phyloP scores from a whole-genome alignment of 208 protist genomes.

The Phytomonas sp. region DNA sequence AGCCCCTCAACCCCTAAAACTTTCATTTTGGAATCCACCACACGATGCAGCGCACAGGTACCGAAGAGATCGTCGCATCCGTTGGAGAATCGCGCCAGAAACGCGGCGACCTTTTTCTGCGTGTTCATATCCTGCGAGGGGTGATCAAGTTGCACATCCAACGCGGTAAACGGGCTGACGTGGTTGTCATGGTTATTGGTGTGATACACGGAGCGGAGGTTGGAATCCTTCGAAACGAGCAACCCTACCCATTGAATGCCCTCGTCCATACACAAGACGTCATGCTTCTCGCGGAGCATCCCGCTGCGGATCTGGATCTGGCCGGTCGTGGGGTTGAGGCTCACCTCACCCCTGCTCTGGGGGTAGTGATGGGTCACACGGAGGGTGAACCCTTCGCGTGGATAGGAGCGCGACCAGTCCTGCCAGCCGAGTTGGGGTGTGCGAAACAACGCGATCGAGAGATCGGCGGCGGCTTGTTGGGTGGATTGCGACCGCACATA shows the following conservation, averaged over 20 bases:
- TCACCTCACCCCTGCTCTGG: conserved; percentile 39
- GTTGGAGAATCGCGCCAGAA: conserved; percentile 39
- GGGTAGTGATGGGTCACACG: conserved; percentile 69
- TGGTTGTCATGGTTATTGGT: conserved; percentile 19
- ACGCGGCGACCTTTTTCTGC: conserved; percentile 40
- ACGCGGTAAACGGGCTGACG: conserved; percentile 44
- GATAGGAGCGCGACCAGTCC: conserved; percentile 17
- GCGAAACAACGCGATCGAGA: conserved; percentile 54
- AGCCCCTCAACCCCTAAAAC: conserved; percentile 53
- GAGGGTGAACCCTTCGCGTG: conserved; percentile 51
- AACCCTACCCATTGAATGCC: conserved; percentile 66
- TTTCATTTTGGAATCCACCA: conserved; percentile 40
- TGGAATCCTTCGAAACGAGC: conserved; percentile 24
- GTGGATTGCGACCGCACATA: conserved; percentile 39
- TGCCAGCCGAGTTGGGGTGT: conserved; percentile 40
- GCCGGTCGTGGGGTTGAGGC: conserved; percentile 10
- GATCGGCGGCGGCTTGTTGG: conserved; percentile 21
- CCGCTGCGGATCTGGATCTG: conserved; percentile 24
- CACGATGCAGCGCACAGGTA: conserved; percentile 61
- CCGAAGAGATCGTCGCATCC: conserved; percentile 42
- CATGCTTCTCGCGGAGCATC: conserved; percentile 39
- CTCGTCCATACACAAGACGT: conserved; percentile 65
- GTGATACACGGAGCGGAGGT: conserved; percentile 37
- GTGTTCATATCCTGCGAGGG: conserved; percentile 30
- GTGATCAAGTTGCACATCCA: conserved; percentile 27